These are phyloP conservation scores for Leccinellum luteum DNA, from an alignment of 768 basidiomycete species.

Conservation along the genomic window DNA sequence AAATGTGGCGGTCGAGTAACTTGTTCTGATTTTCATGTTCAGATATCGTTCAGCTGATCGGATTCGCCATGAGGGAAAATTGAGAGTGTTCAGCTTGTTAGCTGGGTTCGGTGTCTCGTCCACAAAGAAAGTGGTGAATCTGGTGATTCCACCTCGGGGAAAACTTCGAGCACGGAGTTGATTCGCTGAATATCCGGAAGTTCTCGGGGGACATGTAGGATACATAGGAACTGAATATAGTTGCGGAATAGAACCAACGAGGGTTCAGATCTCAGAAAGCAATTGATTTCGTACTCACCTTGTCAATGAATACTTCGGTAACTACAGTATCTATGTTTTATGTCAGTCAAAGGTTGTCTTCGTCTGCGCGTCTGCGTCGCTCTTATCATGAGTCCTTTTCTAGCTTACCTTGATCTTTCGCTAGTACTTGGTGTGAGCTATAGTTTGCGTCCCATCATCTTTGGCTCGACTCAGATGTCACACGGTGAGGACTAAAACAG, in stretches of 20 bases:
- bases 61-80: background rate
- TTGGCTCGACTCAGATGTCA: background rate
- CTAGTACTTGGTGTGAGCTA: background rate
- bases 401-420: background rate
- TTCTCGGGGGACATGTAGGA: background rate
- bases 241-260: background rate
- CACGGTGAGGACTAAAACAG: background rate
- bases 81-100: background rate
- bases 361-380: background rate
- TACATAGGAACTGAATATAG: background rate
- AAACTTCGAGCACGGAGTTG: background rate
- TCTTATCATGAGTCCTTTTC: background rate
- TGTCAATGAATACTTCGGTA: background rate
- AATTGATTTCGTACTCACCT: background rate
- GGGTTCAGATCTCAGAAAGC: background rate
- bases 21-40: background rate
- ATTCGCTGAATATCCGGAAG: background rate
- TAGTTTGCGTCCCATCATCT: background rate
- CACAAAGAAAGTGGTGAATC: background rate
- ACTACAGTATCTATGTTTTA: background rate
- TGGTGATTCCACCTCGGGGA: background rate
- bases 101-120: background rate
- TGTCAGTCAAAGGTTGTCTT: background rate
- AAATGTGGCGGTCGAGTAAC: background rate
- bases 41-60: background rate